Evolutionary conservation across 441 rosid species (phyloP), one percentile per base, ranked within the genome.

Genomic region (Jatropha podagrica): DNA sequence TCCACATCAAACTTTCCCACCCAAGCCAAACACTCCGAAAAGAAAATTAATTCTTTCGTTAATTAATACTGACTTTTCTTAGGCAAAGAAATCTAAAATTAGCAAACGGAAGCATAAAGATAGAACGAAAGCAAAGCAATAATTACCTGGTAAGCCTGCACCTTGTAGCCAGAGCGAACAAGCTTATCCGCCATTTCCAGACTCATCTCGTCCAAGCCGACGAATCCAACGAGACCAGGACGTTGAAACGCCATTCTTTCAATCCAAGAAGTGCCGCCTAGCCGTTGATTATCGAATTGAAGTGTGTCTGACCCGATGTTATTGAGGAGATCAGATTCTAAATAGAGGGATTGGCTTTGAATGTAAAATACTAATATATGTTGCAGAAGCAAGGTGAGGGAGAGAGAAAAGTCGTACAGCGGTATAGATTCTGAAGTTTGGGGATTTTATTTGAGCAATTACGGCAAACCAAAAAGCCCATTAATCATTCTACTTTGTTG

Each of bases 181-280:
- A 91, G 92, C 63, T 85, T 79, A 82, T 88, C 85, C 55, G 97
- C 95, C 93, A 90, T 88, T 32, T 91, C 90, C 71, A 93, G 81
- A 85, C 88, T 87, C 59, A 82, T 46, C 13, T 76, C 86, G 65
- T 92, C 92, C 72, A 93, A 74, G 27, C 98, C 97, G 27, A 94
- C 83, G 82, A 94, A 94, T 51, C 96, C 93, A 69, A 92, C 88
- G 63, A 92, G 85, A 61, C 76, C 81, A 46, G 71, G 82, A 8
- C 27, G 8, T 56, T 27, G 48, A 73, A 80, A 69, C 40, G 65
- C 81, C 88, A 82, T 77, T 63, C 18, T 42, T n/a, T 12, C 26
- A 18, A 32, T 4, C 48, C 17, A 23, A 4, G 11, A 5, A n/a
- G 32, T 2, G 20, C 26, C 62, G 32, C 13, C 11, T 56, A 56